Evolutionary conservation across 1,284 basidiomycete genomes (phyloP), one percentile per base, ranked within the genome.

Genomic region (Pholiota adiposa): DNA sequence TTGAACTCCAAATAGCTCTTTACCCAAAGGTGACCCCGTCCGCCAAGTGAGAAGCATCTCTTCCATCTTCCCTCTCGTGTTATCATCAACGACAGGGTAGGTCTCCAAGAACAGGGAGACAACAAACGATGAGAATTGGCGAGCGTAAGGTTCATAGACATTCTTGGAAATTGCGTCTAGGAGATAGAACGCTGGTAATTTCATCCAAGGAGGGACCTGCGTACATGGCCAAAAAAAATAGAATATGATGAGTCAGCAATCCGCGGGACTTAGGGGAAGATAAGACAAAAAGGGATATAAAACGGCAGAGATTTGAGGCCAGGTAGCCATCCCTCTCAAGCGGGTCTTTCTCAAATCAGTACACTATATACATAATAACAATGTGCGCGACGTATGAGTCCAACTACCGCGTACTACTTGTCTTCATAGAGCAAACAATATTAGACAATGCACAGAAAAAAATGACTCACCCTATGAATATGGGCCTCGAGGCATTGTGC

Each of bases 161-260:
- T 97, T 97, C 77, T 98, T 98, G 53, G 92, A 93, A 62, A 99
- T 96, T 16, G 96, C 96, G 72, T 99, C 97, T 70, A 99, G 83
- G 11, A 98, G 84, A 74, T 99, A 99, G 68, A 98, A 93, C 0
- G 93, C 84, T 0, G 97, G 97, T 4, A 99, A 82, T 74, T 98
- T 97, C 83, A 93, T 90, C 77, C 88, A 89, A 12, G 92, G 88
- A n/a, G 87, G 88, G n/a, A 94, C 93, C 94, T 96, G 76, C 65
- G 65, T 60, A 68, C 69, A 65, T 69, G 67, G 72, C 67, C n/a
- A n/a, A n/a, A n/a, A n/a, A n/a, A 77, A 74, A 72, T 55, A 64
- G 69, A 70, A 82, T 14, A 75, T 71, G 64, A 84, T 87, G 76
- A 86, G 88, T 90, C 86, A 91, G 86, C 87, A 78, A 75, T 78